Evolutionary conservation across 495 filamentous ascomycete species (phyloP).

Genomic region (Neurospora sp.): DNA sequence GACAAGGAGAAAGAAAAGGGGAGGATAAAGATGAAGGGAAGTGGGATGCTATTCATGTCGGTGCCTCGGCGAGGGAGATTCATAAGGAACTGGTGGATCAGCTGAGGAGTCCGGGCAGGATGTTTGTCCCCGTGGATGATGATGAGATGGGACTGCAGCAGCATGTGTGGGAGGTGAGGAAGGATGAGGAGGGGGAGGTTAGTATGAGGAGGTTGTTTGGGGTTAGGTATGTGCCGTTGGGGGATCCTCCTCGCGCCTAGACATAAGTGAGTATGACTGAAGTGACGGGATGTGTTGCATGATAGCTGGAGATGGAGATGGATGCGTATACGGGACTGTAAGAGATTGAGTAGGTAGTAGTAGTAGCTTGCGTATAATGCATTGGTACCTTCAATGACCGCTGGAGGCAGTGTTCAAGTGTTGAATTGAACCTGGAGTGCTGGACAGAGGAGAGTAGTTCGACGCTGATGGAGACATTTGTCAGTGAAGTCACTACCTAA

Average conservation of each 20-base stretch:
- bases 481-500: not conserved
- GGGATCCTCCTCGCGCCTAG: constrained; percentile 53
- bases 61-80: constrained; percentile 68
- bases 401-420: not conserved
- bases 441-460: not conserved
- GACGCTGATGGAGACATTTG: not conserved
- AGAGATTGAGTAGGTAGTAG: not conserved
- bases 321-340: not conserved
- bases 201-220: constrained; percentile 65
- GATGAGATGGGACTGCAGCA: constrained; percentile 40
- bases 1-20: not conserved
- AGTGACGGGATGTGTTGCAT: not conserved
- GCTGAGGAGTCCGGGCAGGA: constrained; percentile 62
- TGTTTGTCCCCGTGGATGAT: constrained; percentile 84
- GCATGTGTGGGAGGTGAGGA: constrained; percentile 86
- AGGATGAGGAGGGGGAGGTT: constrained; percentile 67
- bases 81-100: constrained; percentile 70
- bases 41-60: constrained; percentile 93
- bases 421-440: not conserved
- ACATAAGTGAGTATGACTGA: not conserved
- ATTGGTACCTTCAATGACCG: not conserved
- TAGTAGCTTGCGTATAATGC: not conserved
- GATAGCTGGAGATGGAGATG: not conserved
- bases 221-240: constrained; percentile 90
- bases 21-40: constrained; percentile 15